A percentile compares a stretch with the other conserved stretches of the same genome.
These are phyloP conservation scores for Platanthera guangdongensis DNA, from an alignment of 106 monocot genomes.

Conservation along the genomic window DNA sequence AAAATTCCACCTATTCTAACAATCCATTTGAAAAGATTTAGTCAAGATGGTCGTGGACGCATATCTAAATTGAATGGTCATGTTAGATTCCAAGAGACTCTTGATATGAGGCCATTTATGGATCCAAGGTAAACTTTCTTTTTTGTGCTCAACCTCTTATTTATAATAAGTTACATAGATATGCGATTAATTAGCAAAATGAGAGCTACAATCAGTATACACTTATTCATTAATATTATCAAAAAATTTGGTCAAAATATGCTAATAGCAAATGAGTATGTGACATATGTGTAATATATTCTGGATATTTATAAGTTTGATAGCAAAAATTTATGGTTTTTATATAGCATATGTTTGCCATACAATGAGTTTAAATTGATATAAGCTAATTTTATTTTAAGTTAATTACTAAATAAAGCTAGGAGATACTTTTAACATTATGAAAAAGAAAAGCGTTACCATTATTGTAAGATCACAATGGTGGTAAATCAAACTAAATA, in stretches of 20 bases:
- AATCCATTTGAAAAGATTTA: conserved; percentile 82
- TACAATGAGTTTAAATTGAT: not conserved
- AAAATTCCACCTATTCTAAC: conserved; percentile 56
- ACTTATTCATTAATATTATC: not conserved
- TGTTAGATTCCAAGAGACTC: conserved; percentile 61
- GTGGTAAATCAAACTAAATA: no score
- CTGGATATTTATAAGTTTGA: not conserved
- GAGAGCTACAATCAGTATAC: not conserved
- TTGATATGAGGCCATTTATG: conserved; percentile 70
- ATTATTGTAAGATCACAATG: no score
- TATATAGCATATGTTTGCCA: not conserved
- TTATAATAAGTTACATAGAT: not conserved
- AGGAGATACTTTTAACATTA: not conserved
- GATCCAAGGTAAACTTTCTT: conserved; percentile 49
- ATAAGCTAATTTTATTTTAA: not conserved
- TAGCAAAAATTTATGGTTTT: not conserved
- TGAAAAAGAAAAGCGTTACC: not conserved
- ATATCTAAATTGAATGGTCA: conserved; percentile 73
- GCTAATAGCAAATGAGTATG: not conserved
- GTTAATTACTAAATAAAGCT: not conserved
- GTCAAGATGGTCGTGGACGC: conserved; percentile 77
- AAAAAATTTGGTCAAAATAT: not conserved
- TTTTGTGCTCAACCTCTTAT: not conserved
- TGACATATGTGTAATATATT: not conserved
- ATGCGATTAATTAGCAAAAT: not conserved